phyloP scores from a whole-genome alignment of 495 filamentous ascomycete species.

The Penicillium pancosmium region DNA sequence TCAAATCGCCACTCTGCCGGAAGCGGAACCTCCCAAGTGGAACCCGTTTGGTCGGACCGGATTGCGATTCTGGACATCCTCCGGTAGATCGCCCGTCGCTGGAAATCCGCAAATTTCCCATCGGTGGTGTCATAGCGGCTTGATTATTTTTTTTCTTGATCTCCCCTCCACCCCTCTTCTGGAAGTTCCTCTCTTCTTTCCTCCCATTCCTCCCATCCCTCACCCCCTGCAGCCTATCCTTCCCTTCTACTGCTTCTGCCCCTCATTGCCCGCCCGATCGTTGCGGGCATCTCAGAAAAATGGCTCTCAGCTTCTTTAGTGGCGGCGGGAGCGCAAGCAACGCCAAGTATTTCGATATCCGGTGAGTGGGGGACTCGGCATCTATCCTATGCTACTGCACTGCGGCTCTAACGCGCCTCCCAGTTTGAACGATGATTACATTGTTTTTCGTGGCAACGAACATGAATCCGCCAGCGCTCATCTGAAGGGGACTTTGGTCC shows the following conservation, averaged over 20 bases:
- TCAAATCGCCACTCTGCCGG: constrained; percentile 25
- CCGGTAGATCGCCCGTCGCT: constrained; percentile 31
- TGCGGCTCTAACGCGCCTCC: constrained; percentile 8
- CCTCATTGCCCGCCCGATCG: constrained; percentile 21
- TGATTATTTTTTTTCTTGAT: constrained; percentile 15
- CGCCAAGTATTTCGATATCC: constrained; percentile 60
- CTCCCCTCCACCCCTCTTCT: constrained; percentile 4
- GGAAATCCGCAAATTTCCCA: constrained; percentile 20
- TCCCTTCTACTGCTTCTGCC: background rate
- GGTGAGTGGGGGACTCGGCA: constrained; percentile 37
- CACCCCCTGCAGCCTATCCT: background rate
- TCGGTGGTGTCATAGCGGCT: constrained; percentile 11
- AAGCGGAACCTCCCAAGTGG: constrained; percentile 35
- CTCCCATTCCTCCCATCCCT: background rate
- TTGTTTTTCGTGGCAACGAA: constrained; percentile 75
- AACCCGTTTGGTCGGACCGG: constrained; percentile 35
- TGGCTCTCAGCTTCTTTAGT: constrained; percentile 57
- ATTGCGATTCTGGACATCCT: constrained; percentile 29
- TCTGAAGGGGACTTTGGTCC: constrained; percentile 72
- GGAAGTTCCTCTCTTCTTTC: background rate
- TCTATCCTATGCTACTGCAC: background rate
- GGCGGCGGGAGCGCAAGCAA: constrained; percentile 49
- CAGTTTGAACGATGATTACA: constrained; percentile 77
- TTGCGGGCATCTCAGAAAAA: constrained; percentile 28
- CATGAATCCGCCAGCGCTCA: constrained; percentile 76